Evolutionary conservation across 1,284 basidiomycete species (phyloP).

Genomic region (Cutaneotrichosporon sp.): DNA sequence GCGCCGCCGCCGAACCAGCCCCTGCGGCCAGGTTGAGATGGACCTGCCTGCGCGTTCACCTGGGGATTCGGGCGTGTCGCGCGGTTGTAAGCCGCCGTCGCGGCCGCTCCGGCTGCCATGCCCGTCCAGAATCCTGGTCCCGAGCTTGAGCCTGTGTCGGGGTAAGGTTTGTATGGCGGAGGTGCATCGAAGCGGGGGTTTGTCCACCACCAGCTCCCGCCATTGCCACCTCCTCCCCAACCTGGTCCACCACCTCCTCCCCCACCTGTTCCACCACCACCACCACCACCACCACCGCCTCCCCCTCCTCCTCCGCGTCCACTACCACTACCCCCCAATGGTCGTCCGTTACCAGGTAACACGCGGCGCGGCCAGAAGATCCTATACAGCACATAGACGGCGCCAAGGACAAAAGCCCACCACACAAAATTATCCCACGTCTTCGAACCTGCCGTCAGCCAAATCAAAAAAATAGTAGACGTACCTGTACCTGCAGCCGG

Average conservation of each 20-base stretch:
- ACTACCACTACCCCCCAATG: neutral
- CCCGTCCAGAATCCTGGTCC: conserved; percentile 83
- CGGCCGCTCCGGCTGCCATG: conserved; percentile 65
- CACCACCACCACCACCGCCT: conserved; percentile 27
- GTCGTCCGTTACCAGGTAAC: neutral
- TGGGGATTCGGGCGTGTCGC: conserved; percentile 2
- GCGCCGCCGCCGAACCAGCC: neutral
- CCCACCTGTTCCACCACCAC: conserved; percentile 31
- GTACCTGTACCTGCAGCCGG: neutral
- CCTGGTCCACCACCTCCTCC: conserved; percentile 27
- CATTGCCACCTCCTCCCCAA: conserved; percentile 51
- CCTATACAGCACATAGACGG: neutral
- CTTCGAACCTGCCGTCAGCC: neutral
- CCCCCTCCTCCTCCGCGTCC: neutral
- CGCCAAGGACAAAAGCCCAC: neutral
- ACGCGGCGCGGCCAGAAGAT: neutral
- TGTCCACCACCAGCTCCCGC: conserved; percentile 21
- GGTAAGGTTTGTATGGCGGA: conserved; percentile 66
- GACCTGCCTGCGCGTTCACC: neutral
- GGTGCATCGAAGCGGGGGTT: conserved; percentile 58
- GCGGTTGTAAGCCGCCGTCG: conserved; percentile 56
- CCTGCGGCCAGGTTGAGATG: neutral
- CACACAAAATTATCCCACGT: neutral
- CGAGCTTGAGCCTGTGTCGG: conserved; percentile 48
- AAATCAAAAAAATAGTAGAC: neutral